A percentile compares a stretch with the other conserved stretches of the same genome.
These are phyloP conservation scores for Ustilago vetiveriae DNA, from an alignment of 1,284 basidiomycete genomes.

Conservation along the genomic window DNA sequence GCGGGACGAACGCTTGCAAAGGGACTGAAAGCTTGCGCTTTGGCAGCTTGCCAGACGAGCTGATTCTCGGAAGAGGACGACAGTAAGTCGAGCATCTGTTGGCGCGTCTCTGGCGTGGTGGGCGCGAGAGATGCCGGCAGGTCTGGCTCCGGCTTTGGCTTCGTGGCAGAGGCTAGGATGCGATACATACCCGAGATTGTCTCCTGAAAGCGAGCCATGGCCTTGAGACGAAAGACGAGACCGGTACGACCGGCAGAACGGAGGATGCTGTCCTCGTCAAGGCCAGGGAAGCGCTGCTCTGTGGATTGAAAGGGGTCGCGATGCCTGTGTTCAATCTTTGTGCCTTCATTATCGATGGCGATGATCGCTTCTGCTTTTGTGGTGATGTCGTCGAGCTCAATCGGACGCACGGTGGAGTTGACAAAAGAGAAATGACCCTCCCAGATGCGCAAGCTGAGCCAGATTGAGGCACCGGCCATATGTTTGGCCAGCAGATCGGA, in stretches of 20 bases:
- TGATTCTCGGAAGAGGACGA: constrained; percentile 17
- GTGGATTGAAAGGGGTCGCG: constrained; percentile 40
- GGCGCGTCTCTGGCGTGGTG: constrained; percentile 26
- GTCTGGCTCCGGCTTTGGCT: constrained; percentile 8
- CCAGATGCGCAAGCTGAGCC: constrained; percentile 46
- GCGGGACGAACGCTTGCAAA: constrained; percentile 40
- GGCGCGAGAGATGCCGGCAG: constrained; percentile 4
- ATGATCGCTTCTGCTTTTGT: constrained; percentile 26
- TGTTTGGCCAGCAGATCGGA: constrained; percentile 20
- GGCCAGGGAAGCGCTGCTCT: constrained; percentile 43
- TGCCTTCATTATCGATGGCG: constrained; percentile 34
- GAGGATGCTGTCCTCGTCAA: constrained; percentile 46
- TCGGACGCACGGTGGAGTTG: constrained; percentile 40
- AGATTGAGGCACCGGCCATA: constrained; percentile 37
- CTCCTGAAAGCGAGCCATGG: constrained; percentile 43
- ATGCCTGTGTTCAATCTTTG: constrained; percentile 34
- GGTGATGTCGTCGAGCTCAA: constrained; percentile 21
- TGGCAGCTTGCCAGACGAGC: constrained; percentile 27
- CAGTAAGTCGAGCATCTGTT: constrained; percentile 32
- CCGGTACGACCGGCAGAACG: constrained; percentile 42
- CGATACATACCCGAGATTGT: constrained; percentile 39
- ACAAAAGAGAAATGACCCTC: constrained; percentile 47
- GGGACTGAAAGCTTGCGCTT: constrained; percentile 31
- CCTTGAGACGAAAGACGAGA: constrained; percentile 32
- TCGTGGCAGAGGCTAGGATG: constrained; percentile 29